Evolutionary conservation across 129 eudicot species (phyloP).

Genomic region (Tagetes erecta): DNA sequence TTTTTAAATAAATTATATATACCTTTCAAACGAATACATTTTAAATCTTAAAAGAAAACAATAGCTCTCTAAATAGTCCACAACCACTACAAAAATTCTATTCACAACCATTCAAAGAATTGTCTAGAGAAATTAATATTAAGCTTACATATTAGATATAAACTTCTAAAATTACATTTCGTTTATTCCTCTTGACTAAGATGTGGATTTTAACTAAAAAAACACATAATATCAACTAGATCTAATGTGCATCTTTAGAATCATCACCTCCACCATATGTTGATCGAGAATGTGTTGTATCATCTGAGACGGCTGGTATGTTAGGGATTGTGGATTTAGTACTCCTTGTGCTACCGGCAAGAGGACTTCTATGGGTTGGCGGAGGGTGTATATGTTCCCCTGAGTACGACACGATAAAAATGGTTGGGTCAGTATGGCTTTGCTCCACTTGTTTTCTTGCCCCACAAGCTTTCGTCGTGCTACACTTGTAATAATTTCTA

Average conservation of each 20-base stretch:
- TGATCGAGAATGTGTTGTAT: conserved; percentile 9
- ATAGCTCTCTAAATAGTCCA: background rate
- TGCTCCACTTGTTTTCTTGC: conserved; percentile 89
- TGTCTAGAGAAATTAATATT: background rate
- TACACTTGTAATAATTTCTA: conserved; percentile 84
- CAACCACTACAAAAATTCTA: background rate
- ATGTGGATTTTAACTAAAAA: background rate
- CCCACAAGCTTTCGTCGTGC: conserved; percentile 76
- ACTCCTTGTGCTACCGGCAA: conserved; percentile 71
- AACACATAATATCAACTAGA: background rate
- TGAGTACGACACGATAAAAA: conserved; percentile 57
- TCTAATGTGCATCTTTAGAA: background rate
- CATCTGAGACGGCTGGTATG: conserved; percentile 22
- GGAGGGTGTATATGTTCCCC: conserved; percentile 78
- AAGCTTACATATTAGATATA: background rate
- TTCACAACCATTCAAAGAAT: background rate
- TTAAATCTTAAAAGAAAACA: background rate
- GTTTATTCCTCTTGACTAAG: background rate
- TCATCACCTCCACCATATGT: background rate
- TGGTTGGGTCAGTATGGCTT: conserved; percentile 48
- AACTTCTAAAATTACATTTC: background rate
- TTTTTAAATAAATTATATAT: too few species aligned
- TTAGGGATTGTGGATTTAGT: conserved; percentile 38
- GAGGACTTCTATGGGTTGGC: conserved; percentile 73
- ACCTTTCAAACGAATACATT: too few species aligned